Conservation (phyloP, 176 grass and related monocot genomes). For the Thinopyrum elongatum region DNA sequence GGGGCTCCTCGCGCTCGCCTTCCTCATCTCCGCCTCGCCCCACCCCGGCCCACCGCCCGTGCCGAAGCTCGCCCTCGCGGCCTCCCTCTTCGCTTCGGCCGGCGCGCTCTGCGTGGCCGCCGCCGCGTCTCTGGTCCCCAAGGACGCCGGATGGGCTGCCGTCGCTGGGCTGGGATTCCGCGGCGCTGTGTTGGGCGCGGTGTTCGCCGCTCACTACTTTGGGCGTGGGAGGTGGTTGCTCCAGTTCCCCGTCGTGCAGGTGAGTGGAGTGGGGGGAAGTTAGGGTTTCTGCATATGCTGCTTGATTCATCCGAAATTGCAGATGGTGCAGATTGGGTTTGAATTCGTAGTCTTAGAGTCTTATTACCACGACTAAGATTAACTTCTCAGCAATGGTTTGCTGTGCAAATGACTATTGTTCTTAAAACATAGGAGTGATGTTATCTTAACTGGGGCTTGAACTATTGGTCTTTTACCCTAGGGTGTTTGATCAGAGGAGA, state of each 20-base stretch:
- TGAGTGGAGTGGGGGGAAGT: conserved; percentile 32
- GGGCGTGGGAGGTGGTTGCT: conserved; percentile 51
- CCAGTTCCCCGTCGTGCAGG: conserved; percentile 56
- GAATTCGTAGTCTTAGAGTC: not conserved
- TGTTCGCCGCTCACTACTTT: conserved; percentile 49
- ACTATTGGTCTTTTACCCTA: not conserved
- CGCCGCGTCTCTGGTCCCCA: conserved; percentile 16
- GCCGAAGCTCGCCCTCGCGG: conserved; percentile 24
- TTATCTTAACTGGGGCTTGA: not conserved
- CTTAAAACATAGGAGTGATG: not conserved
- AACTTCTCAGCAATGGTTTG: not conserved
- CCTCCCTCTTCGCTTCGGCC: conserved; percentile 27
- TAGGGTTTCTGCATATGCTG: conserved; percentile 28
- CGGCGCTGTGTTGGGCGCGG: conserved; percentile 41
- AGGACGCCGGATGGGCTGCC: conserved; percentile 39
- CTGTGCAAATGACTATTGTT: not conserved
- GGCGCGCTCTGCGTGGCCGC: conserved; percentile 39
- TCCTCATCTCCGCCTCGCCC: conserved; percentile 48
- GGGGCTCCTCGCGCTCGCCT: conserved; percentile 57
- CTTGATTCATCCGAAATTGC: not conserved
- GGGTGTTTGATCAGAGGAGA: not conserved
- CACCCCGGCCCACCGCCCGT: conserved; percentile 44
- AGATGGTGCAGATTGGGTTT: not conserved
- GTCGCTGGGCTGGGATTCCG: conserved; percentile 41
- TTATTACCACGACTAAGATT: not conserved